Evolutionary conservation across 2,329 filamentous ascomycete genomes (phyloP).

Genomic region (Fusarium nematophilum): DNA sequence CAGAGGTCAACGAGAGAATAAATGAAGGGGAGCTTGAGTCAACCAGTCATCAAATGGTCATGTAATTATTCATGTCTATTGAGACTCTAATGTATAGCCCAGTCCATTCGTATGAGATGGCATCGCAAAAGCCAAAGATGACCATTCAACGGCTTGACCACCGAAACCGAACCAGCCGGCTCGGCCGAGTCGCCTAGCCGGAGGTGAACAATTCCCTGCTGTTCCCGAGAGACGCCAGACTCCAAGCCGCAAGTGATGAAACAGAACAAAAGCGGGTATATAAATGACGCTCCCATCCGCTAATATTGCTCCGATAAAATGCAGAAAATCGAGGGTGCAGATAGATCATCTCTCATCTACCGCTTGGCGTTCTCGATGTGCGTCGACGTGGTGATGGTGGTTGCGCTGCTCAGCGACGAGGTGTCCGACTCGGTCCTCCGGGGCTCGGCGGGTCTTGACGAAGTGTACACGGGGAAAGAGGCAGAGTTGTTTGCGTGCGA

Average conservation of each 20-base stretch:
- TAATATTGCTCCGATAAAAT: constrained; percentile 17
- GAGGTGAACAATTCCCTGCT: too few relatives aligned
- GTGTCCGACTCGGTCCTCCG: constrained; percentile 34
- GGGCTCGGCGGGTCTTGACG: constrained; percentile 10
- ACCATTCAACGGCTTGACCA: neutral
- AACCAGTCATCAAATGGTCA: too few relatives aligned
- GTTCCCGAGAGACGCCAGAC: constrained; percentile 37
- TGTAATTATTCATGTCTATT: too few relatives aligned
- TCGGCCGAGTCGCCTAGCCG: too few relatives aligned
- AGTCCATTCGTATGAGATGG: too few relatives aligned
- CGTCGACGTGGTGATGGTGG: constrained; percentile 33
- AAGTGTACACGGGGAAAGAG: constrained; percentile 18
- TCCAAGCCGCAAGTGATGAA: constrained; percentile 8
- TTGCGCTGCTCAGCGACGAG: constrained; percentile 39
- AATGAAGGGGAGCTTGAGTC: too few relatives aligned
- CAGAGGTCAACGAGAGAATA: too few relatives aligned
- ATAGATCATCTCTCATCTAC: constrained; percentile 11
- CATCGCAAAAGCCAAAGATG: too few relatives aligned
- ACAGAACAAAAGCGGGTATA: constrained; percentile 35
- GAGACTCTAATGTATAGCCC: too few relatives aligned
- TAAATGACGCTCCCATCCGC: neutral
- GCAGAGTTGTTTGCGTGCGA: constrained; percentile 33
- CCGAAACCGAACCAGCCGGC: neutral
- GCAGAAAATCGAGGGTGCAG: too few relatives aligned
- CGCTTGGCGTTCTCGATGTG: constrained; percentile 40